Evolutionary conservation across 2,329 filamentous ascomycete species (phyloP), one percentile per base, ranked within the genome.

Genomic region (Nigrospora sphaerica): DNA sequence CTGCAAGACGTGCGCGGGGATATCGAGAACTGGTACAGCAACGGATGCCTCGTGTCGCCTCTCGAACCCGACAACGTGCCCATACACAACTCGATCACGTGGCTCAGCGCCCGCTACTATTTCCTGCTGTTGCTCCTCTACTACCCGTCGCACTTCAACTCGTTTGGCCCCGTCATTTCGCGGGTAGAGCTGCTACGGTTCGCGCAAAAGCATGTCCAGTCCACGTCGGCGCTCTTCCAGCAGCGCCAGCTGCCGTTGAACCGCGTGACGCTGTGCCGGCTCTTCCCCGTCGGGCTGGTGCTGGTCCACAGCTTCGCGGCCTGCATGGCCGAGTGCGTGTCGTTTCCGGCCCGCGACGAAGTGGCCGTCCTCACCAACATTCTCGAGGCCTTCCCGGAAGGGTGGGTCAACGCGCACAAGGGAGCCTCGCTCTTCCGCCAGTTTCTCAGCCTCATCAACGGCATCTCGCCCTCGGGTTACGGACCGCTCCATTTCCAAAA

Each of bases 11-110:
- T 71, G 23, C 61, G 67, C n/a, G 56, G 63, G n/a, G 62, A 68
- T 23, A 70, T 73, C 17, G 70, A 73, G 45, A 63, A 72, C 48
- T 73, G 71, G 69, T 73, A 73, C 49, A 71, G 64, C 47, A 67
- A 64, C 32, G 70, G 70, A 1, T 73, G 68, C 40, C 62, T 73
- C 5, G 59, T 72, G 47, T 69, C 66, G 6, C 66, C 67, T 1
- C 59, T 64, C 41, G 68, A 71, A 39, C 58, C 64, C 2, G 69
- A 72, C 50, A 70, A 71, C 42, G 57, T 72, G 3, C 65, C 69
- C 14, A 70, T 72, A 17, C 70, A 72, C 50, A 71, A 62, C 49
- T 68, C 67, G 3, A 63, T 72, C 35, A 66, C 68, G 2, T 73
- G 70, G 70, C 46, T 70, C 14, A 67, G 63, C 19, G 66, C 66